Conservation (phyloP, 345 rosid species). For the Corchorus olitorius region DNA sequence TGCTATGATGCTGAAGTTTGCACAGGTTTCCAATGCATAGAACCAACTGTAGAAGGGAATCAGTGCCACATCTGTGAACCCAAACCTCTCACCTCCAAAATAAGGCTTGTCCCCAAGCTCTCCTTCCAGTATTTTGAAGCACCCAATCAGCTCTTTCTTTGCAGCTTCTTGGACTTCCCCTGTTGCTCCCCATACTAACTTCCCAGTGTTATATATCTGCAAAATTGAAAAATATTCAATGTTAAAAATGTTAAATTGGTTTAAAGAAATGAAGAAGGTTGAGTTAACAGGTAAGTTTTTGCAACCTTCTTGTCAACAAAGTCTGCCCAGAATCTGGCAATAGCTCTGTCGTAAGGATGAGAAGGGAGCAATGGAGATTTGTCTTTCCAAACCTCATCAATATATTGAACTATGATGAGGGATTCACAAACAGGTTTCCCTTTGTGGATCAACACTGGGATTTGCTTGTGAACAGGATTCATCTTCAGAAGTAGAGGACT, state of each 20-base stretch:
- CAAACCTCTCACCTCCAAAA: constrained; percentile 13
- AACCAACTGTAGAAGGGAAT: constrained; percentile 16
- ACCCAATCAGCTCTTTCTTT: constrained; percentile 17
- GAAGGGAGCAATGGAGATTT: not conserved
- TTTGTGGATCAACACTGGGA: not conserved
- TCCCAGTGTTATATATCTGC: constrained; percentile 20
- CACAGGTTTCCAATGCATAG: constrained; percentile 9
- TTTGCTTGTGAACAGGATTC: constrained; percentile 9
- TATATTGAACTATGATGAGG: not conserved
- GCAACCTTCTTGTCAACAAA: not conserved
- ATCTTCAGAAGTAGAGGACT: not conserved
- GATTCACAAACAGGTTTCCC: constrained; percentile 11
- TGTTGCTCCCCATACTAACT: constrained; percentile 11
- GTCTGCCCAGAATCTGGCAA: constrained; percentile 3
- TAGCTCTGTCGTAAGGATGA: not conserved
- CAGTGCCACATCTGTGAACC: constrained; percentile 5
- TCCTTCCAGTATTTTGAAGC: constrained; percentile 15
- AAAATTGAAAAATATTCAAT: not conserved
- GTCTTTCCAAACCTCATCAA: not conserved
- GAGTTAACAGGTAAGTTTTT: not conserved
- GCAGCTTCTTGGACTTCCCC: constrained; percentile 23
- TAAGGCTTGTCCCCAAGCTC: constrained; percentile 22
- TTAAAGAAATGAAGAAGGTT: not conserved
- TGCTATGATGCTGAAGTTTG: not conserved
- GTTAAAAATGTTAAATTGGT: not conserved